Evolutionary conservation across 116 monocot species (phyloP).

Genomic region (Trichopus zeylanicus): DNA sequence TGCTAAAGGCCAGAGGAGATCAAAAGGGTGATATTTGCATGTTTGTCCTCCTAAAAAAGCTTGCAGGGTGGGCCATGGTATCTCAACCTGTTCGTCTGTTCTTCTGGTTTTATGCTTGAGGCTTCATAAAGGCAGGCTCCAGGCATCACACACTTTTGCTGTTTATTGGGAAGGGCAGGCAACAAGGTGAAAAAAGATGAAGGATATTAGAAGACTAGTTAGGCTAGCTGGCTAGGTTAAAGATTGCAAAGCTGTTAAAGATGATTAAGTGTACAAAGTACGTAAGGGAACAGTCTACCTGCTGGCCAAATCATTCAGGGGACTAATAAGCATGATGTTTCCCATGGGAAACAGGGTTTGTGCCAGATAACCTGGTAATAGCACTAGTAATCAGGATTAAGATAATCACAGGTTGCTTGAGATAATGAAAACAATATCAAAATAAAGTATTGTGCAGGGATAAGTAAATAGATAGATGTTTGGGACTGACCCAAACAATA

Average conservation of each 20-base stretch:
- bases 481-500: neutral
- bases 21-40: neutral
- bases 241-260: slow-evolving; percentile 14
- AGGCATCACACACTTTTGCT: slow-evolving; percentile 69
- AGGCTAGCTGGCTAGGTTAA: slow-evolving; percentile 31
- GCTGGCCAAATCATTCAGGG: slow-evolving; percentile 32
- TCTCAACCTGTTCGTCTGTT: slow-evolving; percentile 56
- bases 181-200: slow-evolving; percentile 42
- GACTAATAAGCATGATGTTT: slow-evolving; percentile 91
- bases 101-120: slow-evolving; percentile 72
- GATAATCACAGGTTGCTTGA: neutral
- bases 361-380: slow-evolving; percentile 82
- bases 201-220: slow-evolving; percentile 39
- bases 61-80: slow-evolving; percentile 34
- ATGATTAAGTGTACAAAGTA: slow-evolving; percentile 19
- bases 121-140: slow-evolving; percentile 71
- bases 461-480: neutral
- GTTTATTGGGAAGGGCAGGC: slow-evolving; percentile 56
- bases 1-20: slow-evolving; percentile 8
- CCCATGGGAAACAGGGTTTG: slow-evolving; percentile 60
- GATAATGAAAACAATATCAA: neutral
- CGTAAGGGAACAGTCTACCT: slow-evolving; percentile 59
- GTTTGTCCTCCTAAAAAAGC: slow-evolving; percentile 21
- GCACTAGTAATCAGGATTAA: slow-evolving; percentile 38
- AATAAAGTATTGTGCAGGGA: neutral